Base-by-base conservation (phyloP, 1,284 basidiomycete species). In the Pholiota adiposa region DNA sequence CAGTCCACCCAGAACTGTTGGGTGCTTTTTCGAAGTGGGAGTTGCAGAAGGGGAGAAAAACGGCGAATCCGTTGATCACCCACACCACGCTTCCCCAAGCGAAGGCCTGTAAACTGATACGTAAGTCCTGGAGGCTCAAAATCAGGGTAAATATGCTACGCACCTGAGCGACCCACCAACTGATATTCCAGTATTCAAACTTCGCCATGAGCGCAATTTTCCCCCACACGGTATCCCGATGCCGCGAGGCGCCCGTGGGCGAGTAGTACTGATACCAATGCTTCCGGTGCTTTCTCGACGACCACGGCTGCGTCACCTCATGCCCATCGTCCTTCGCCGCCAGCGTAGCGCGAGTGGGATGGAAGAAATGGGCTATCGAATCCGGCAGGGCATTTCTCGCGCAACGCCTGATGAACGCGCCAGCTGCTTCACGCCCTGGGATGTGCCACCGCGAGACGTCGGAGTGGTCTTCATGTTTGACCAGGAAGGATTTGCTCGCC, bases 21-120 rank as follows among this genome's bases (percentile, higher is more conserved):
- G 66, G 61, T 3, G 69, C 68, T 52, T 71, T 68, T 23, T 73
- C 60, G 19, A 74, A 65, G n/a, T 66, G 58, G n/a, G 77, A 67
- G 55, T 75, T 67, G 7, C 79, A 66, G 51, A 81, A 72, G 0
- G 85, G 85, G 1, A 85, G 76, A 65, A 82, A 84, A 4, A 79
- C 77, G 38, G 80, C 69, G 64, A 85, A 85, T 12, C 83, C 85
- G 66, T 87, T 86, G 34, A 83, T 70, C n/a, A 85, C 80, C 84
- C 82, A 84, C 4, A 82, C 73, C 8, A 77, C 69, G 44, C 76
- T 79, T 23, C 82, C 82, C 16, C 75, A 51, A 0, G 79, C 80
- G 57, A 75, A 76, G 5, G 64, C 52, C 75, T 76, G 34, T 23
- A 14, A 54, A 36, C 14, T 25, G 29, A 31, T 36, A 40, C 12